These are phyloP conservation scores for Aspergillus carlsbadensis DNA, from an alignment of 495 filamentous ascomycete species.

Conservation along the genomic window DNA sequence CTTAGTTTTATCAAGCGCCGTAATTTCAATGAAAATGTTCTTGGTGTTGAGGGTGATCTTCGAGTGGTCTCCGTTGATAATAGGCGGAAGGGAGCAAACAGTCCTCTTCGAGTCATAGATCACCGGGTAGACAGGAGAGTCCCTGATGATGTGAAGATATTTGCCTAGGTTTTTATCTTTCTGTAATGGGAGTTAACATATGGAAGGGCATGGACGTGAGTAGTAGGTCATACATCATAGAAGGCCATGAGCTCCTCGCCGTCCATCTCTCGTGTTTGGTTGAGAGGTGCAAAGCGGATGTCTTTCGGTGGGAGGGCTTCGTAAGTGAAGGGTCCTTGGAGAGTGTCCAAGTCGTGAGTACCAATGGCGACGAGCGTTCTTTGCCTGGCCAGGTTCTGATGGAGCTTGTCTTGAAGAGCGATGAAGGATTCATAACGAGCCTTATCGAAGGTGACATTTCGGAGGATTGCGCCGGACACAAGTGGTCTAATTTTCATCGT, in stretches of 20 bases:
- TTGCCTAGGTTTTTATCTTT: slow-evolving; percentile 79
- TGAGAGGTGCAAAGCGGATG: slow-evolving; percentile 87
- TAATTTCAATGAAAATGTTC: slow-evolving; percentile 96
- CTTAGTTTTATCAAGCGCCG: slow-evolving; percentile 95
- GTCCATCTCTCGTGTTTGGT: slow-evolving; percentile 85
- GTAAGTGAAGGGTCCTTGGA: slow-evolving; percentile 95
- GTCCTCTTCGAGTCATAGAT: slow-evolving; percentile 85
- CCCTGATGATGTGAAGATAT: slow-evolving; percentile 89
- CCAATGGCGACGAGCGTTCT: slow-evolving; percentile 93
- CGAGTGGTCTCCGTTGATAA: slow-evolving; percentile 95
- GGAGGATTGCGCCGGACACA: slow-evolving; percentile 81
- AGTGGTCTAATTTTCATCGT: slow-evolving; percentile 81
- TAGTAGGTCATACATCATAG: slow-evolving; percentile 64
- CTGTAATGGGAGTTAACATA: slow-evolving; percentile 33
- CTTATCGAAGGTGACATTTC: slow-evolving; percentile 87
- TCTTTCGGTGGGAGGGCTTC: slow-evolving; percentile 89
- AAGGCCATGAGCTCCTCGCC: slow-evolving; percentile 89
- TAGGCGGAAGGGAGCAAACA: slow-evolving; percentile 92
- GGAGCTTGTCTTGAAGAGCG: slow-evolving; percentile 93
- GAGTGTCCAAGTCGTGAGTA: slow-evolving; percentile 92
- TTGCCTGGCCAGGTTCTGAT: slow-evolving; percentile 92
- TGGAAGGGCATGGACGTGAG: neutral
- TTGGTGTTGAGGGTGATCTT: slow-evolving; percentile 88
- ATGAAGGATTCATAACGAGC: slow-evolving; percentile 97
- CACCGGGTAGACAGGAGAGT: slow-evolving; percentile 94